A percentile compares a stretch with the other conserved stretches of the same genome.
phyloP scores from a whole-genome alignment of 768 basidiomycete species.

The Kwoniella botswanensis region DNA sequence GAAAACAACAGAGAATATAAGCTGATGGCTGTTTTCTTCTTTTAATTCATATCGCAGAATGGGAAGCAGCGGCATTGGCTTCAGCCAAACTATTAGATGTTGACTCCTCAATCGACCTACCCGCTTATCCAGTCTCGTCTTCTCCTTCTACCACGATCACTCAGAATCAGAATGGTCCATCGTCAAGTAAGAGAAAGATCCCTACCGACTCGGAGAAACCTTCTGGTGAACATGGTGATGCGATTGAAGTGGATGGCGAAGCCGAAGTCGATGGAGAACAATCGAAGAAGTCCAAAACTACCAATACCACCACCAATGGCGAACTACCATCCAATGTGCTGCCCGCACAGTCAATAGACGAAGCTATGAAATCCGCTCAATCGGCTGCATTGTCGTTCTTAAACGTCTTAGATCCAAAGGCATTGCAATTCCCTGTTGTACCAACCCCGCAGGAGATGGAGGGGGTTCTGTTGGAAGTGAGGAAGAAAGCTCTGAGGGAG shows the following conservation, averaged over 20 bases:
- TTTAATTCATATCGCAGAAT: conserved; percentile 27
- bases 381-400: conserved; percentile 60
- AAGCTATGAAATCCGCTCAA: conserved; percentile 23
- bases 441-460: conserved; percentile 81
- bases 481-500: conserved; percentile 80
- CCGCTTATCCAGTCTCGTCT: conserved; percentile 33
- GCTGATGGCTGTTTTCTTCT: no score
- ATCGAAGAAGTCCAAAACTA: conserved; percentile 56
- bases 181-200: conserved; percentile 22
- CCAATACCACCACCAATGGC: conserved; percentile 16
- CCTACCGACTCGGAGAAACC: not conserved
- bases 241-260: conserved; percentile 41
- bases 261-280: conserved; percentile 55
- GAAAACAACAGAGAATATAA: no score
- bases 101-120: conserved; percentile 36
- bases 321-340: conserved; percentile 59
- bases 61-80: conserved; percentile 35
- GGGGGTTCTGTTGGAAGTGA: conserved; percentile 70
- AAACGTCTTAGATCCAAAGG: conserved; percentile 73
- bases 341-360: conserved; percentile 14
- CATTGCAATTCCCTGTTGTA: conserved; percentile 75
- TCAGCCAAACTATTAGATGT: conserved; percentile 26
- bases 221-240: not conserved
- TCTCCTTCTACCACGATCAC: conserved; percentile 34
- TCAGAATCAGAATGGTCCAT: conserved; percentile 17